These are phyloP conservation scores for Diplodia seriata DNA, from an alignment of 2,329 filamentous ascomycete genomes.

Conservation along the genomic window DNA sequence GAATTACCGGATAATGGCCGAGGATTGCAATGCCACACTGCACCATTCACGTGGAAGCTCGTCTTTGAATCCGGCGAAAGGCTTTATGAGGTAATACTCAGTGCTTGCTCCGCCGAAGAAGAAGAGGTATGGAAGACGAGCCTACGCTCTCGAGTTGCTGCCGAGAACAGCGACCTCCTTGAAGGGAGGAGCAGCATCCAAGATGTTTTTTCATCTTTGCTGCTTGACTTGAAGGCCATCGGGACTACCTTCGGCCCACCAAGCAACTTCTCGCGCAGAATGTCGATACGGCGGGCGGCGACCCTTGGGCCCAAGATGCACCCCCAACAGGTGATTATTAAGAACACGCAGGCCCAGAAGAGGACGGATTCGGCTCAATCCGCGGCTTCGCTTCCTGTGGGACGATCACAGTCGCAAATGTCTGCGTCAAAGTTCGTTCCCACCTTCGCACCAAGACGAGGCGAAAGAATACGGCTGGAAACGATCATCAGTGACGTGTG, in stretches of 20 bases:
- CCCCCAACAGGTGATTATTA: slow-evolving; percentile 80
- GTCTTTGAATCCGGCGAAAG: slow-evolving; percentile 79
- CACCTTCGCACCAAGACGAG: slow-evolving; percentile 74
- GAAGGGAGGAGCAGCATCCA: slow-evolving; percentile 56
- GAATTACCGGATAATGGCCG: slow-evolving; percentile 78
- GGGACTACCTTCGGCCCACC: slow-evolving; percentile 77
- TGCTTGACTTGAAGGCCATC: slow-evolving; percentile 74
- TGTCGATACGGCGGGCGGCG: slow-evolving; percentile 80
- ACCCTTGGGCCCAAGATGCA: slow-evolving; percentile 73
- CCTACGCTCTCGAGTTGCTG: slow-evolving; percentile 62
- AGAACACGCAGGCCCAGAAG: slow-evolving; percentile 77
- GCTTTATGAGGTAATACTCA: slow-evolving; percentile 84
- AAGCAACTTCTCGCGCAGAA: slow-evolving; percentile 67
- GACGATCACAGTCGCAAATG: slow-evolving; percentile 80
- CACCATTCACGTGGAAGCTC: slow-evolving; percentile 90
- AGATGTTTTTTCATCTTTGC: slow-evolving; percentile 68
- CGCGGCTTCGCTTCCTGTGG: slow-evolving; percentile 63
- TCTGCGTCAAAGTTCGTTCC: slow-evolving; percentile 69
- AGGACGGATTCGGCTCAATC: slow-evolving; percentile 57
- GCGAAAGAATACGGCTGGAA: slow-evolving; percentile 80
- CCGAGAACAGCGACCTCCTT: slow-evolving; percentile 59
- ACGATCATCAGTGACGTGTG: slow-evolving; percentile 77
- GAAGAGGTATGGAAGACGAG: slow-evolving; percentile 79
- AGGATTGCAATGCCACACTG: slow-evolving; percentile 85
- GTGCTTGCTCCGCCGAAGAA: slow-evolving; percentile 81